phyloP scores from a whole-genome alignment of 129 eudicot genomes.

The Rutidosis leptorrhynchoides region DNA sequence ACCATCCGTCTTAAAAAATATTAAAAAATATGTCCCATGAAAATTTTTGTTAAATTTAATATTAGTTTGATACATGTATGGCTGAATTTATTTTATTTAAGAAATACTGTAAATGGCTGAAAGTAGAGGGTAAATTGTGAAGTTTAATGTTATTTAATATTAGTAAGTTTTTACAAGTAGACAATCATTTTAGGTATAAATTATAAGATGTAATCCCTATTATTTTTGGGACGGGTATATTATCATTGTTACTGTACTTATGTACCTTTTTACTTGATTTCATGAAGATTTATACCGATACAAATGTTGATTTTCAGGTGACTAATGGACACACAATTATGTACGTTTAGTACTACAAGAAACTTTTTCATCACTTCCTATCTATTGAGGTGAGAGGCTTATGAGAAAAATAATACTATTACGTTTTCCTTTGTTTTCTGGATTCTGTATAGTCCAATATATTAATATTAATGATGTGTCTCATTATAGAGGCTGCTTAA shows the following conservation, averaged over 20 bases:
- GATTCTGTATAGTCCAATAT: neutral
- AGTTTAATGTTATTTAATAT: too few species aligned
- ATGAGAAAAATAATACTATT: neutral
- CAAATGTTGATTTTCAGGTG: slow-evolving; percentile 16
- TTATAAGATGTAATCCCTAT: too few species aligned
- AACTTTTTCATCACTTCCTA: neutral
- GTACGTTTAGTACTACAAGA: slow-evolving; percentile 18
- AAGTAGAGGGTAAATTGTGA: too few species aligned
- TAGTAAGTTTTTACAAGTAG: too few species aligned
- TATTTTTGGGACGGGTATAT: too few species aligned
- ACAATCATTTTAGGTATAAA: too few species aligned
- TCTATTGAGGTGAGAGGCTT: neutral
- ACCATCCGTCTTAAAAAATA: too few species aligned
- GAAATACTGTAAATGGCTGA: too few species aligned
- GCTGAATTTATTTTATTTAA: too few species aligned
- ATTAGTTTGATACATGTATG: too few species aligned
- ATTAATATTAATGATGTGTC: neutral
- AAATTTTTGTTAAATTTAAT: too few species aligned
- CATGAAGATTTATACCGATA: slow-evolving; percentile 31
- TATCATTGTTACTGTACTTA: neutral
- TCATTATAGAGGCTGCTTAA: neutral
- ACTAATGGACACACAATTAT: slow-evolving; percentile 22
- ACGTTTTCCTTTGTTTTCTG: neutral
- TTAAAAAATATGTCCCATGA: too few species aligned
- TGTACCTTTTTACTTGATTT: slow-evolving; percentile 32